These are phyloP conservation scores for Orychophragmus violaceus DNA, from an alignment of 345 rosid species.

Conservation along the genomic window DNA sequence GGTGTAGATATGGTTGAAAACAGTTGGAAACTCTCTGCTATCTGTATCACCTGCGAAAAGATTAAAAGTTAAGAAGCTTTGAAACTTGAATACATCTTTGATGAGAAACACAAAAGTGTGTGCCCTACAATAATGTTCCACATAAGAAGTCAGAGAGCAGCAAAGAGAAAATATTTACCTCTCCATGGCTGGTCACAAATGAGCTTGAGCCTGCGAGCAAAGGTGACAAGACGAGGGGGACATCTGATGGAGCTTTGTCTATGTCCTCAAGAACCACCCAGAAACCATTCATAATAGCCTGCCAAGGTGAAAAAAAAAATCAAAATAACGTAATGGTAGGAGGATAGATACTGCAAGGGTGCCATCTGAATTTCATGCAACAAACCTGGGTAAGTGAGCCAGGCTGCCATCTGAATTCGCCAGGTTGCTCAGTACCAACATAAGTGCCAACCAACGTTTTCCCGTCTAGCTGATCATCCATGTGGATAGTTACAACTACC, in stretches of 20 bases:
- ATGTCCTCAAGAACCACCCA: conserved; percentile 98
- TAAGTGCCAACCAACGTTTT: conserved; percentile 87
- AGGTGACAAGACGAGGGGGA: conserved; percentile 70
- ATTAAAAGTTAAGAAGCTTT: background rate
- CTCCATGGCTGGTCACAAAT: conserved; percentile 65
- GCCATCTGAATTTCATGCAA: conserved; percentile 13
- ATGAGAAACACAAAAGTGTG: background rate
- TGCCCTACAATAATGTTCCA: background rate
- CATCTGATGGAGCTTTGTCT: conserved; percentile 90
- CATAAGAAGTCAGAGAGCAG: background rate
- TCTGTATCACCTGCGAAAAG: conserved; percentile 71
- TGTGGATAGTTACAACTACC: conserved; percentile 68
- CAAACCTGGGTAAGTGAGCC: conserved; percentile 94
- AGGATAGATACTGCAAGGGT: conserved; percentile 9
- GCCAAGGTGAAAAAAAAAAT: conserved; percentile 10
- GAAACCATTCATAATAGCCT: conserved; percentile 78
- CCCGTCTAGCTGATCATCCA: conserved; percentile 98
- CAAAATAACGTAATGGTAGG: background rate
- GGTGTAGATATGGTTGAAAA: conserved; percentile 79
- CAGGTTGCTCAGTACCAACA: conserved; percentile 92
- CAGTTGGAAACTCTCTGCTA: conserved; percentile 72
- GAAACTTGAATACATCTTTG: background rate
- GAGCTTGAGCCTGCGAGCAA: conserved; percentile 73
- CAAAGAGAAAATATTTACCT: conserved; percentile 40
- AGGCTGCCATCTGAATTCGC: conserved; percentile 97